Evolutionary conservation across 768 basidiomycete species (phyloP).

Genomic region (Boletus huronensis): DNA sequence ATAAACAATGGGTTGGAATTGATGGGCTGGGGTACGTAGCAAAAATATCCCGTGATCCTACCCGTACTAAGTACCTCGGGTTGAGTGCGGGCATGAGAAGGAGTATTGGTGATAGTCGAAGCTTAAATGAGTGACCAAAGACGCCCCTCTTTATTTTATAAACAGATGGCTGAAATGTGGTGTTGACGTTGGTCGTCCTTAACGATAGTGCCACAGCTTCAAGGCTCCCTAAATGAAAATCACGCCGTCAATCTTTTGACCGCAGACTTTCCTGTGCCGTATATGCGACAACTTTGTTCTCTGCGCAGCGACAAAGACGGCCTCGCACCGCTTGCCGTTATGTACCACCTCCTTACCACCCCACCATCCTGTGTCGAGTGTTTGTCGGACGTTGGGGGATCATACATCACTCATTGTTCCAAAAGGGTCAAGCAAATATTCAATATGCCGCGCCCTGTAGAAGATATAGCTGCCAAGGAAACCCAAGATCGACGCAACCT

Average conservation of each 20-base stretch:
- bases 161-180: background rate
- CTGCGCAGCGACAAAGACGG: background rate
- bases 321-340: background rate
- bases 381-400: background rate
- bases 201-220: background rate
- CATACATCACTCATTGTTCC: background rate
- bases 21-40: background rate
- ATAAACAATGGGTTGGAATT: background rate
- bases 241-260: background rate
- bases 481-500: background rate
- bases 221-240: background rate
- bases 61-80: too few relatives aligned
- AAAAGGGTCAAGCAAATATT: background rate
- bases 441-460: background rate
- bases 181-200: too few relatives aligned
- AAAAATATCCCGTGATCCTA: background rate
- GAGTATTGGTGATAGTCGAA: too few relatives aligned
- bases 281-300: background rate
- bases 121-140: background rate
- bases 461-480: background rate
- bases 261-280: background rate
- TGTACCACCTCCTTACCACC: background rate
- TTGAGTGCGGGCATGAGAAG: too few relatives aligned
- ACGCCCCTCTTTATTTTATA: background rate
- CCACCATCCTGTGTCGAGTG: too few relatives aligned